phyloP scores from a whole-genome alignment of 768 basidiomycete species.

The Crassisporium funariophilum region DNA sequence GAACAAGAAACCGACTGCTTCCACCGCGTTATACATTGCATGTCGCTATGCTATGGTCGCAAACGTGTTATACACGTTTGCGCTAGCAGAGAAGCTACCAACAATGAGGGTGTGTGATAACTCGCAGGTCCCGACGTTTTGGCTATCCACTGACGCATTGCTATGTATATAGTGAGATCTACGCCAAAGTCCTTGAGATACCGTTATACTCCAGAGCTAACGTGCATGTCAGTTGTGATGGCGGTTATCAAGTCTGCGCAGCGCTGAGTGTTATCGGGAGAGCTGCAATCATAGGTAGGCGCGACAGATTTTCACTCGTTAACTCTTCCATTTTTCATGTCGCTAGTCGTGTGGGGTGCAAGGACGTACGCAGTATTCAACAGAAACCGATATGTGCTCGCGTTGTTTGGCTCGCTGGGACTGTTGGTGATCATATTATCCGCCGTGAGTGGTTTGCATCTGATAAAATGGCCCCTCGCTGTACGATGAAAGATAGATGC shows the following conservation, averaged over 20 bases:
- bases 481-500: too few species aligned
- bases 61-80: constrained; percentile 1
- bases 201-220: too few species aligned
- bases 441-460: neutral
- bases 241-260: neutral
- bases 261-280: constrained; percentile 1
- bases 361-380: neutral
- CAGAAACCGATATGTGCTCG: neutral
- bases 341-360: neutral
- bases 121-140: too few species aligned
- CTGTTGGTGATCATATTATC: neutral
- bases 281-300: neutral
- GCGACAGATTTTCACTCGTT: too few species aligned
- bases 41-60: constrained; percentile 3
- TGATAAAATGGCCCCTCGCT: too few species aligned
- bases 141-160: too few species aligned
- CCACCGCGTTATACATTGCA: constrained; percentile 4
- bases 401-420: neutral
- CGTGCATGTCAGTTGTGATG: neutral
- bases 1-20: neutral
- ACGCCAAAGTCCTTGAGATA: too few species aligned
- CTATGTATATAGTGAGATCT: too few species aligned
- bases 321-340: neutral
- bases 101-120: too few species aligned
- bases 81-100: constrained; percentile 1